Base-by-base conservation (phyloP, 106 monocot genomes). In the Platanthera guangdongensis region DNA sequence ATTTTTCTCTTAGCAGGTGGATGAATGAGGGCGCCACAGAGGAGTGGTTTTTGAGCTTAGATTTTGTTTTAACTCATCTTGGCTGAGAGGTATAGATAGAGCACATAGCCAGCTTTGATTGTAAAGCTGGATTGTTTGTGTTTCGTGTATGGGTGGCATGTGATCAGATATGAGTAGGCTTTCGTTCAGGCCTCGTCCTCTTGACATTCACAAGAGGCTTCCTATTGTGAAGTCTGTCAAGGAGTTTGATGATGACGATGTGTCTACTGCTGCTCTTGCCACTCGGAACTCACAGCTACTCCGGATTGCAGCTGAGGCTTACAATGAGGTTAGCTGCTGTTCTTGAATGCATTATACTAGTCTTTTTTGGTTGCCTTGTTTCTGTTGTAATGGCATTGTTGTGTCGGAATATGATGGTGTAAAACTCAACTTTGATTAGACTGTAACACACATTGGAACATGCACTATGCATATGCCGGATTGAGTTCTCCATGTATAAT, bases 161-260 rank as follows among this genome's bases (percentile, higher is more conserved):
- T 92, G 92, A 83, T 78, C 71, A 83, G 90, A 85, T 74, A 95
- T 96, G 95, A 96, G 90, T 88, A 92, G 99, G 82, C 83, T 86
- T 71, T 92, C 92, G 72, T 85, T 99, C 77, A 85, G 99, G 88
- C 99, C 99, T 75, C 94, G 99, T 39, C 99, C 99, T 21, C 88
- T 99, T 64, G 99, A 99, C 83, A 94, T 99, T 59, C 94, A 99
- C 82, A 99, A 99, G 85, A 99, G 92, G 86, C 89, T 99, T 12
- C 91, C 86, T 2, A 89, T 99, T 77, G 78, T 99, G 51, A 94
- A 90, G 77, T 94, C 94, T 45, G 76, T 92, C 21, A 90, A 94
- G 85, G 99, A 99, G 52, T 90, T 99, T 76, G 99, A 99, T 69
- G 99, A 99, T 75, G 97, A 99, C 73, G 99, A 90, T 5, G 14